Evolutionary conservation across 176 grass and related monocot species (phyloP), one percentile per base, ranked within the genome.

Genomic region (Pharus latifolius): DNA sequence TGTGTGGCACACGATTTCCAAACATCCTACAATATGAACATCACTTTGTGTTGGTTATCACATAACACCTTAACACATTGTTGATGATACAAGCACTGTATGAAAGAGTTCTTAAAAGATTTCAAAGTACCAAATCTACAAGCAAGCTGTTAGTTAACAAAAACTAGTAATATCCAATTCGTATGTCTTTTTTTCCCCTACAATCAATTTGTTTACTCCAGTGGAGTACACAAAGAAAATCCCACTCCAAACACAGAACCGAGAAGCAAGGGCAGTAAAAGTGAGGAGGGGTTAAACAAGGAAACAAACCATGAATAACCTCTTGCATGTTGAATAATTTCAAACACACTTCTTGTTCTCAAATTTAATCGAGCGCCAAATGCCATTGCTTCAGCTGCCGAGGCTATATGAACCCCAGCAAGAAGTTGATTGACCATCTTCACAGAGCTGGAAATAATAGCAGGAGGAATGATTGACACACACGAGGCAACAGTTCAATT

Each of bases 341-440:
- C 86, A 15, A 87, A 97, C 67, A 97, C 47, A 64, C 73, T 83
- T 87, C 80, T 84, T 59, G 93, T 89, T 49, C 49, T 74, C 79
- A 97, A 76, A 69, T 85, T 83, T 79, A 97, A 43, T 57, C 83
- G 86, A 70, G 93, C 86, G 46, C 80, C 89, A 87, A 92, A 90
- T 60, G 93, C 86, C 83, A 97, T 92, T 65, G 86, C 89, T 84
- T 97, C 93, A 73, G 93, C 89, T 65, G 93, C 87, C 25, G 93
- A 83, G 70, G 78, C 83, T 75, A 97, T 97, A 89, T 97, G 93
- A 63, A 97, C 89, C 54, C 93, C 93, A 80, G 93, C 88, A 82
- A 97, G 93, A 75, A 97, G 81, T 69, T 97, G 93, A 76, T 97
- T 97, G 35, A 97, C 93, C 93, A 97, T 97, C 79, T 97, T 97